Evolutionary conservation across 192 early-diverging fungal species (phyloP).

Genomic region (Coemansia sp.): DNA sequence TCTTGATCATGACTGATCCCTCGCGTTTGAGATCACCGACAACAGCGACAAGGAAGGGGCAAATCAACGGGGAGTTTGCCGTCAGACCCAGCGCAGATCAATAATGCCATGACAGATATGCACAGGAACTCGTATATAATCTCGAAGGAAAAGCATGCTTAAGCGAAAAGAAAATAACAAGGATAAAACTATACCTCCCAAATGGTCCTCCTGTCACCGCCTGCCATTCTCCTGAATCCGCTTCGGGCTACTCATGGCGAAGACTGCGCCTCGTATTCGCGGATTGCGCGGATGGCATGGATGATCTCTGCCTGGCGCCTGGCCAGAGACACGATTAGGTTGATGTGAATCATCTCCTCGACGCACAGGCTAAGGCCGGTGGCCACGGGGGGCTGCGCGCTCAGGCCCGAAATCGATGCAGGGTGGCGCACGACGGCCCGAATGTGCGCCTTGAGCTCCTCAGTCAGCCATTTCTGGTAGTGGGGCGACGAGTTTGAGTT

Average conservation of each 20-base stretch:
- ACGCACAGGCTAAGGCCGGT: slow-evolving; percentile 35
- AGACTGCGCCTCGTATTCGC: slow-evolving; percentile 25
- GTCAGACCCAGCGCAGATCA: no score
- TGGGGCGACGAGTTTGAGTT: slow-evolving; percentile 23
- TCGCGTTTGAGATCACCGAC: no score
- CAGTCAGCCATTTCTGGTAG: slow-evolving; percentile 35
- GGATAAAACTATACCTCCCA: no score
- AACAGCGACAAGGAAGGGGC: no score
- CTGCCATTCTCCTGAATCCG: no score
- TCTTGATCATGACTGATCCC: no score
- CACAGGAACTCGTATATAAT: no score
- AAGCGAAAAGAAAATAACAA: no score
- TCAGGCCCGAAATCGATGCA: slow-evolving; percentile 17
- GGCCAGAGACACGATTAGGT: slow-evolving; percentile 44
- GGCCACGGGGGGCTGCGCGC: slow-evolving; percentile 37
- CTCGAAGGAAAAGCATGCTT: no score
- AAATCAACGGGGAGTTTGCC: no score
- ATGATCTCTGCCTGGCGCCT: slow-evolving; percentile 48
- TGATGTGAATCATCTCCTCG: slow-evolving; percentile 47
- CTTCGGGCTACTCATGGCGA: neutral
- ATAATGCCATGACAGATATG: no score
- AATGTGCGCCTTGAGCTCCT: slow-evolving; percentile 48
- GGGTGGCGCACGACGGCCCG: slow-evolving; percentile 35
- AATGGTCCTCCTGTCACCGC: no score
- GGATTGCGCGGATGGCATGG: slow-evolving; percentile 42